Conservation (phyloP, 352 stramenopile genomes). For the Phytopythium vexans region DNA sequence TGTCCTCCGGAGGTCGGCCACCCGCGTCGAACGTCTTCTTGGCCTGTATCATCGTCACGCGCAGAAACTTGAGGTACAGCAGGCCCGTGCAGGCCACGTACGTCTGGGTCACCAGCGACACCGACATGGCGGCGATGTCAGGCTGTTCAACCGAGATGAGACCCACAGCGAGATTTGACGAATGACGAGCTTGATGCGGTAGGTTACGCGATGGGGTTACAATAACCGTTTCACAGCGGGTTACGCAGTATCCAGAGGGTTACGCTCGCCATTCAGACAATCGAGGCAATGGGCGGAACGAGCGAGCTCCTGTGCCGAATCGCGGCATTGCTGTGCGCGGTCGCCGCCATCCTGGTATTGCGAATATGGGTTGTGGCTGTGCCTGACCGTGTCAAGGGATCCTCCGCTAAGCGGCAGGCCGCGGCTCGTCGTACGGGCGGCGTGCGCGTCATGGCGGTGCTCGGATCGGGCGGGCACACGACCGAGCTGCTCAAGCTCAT, state of each 20-base stretch:
- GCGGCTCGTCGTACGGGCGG: background rate
- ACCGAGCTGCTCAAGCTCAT: conserved; percentile 95
- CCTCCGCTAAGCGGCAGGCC: conserved; percentile 3
- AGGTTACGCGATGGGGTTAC: background rate
- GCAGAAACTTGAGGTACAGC: conserved; percentile 67
- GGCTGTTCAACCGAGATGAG: too few species aligned
- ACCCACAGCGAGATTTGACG: background rate
- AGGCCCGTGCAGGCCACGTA: conserved; percentile 31
- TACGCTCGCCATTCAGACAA: conserved; percentile 2
- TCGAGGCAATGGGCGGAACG: conserved; percentile 20
- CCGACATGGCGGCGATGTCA: background rate
- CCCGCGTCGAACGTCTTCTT: conserved; percentile 48
- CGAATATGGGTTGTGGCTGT: conserved; percentile 28
- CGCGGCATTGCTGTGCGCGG: conserved; percentile 5
- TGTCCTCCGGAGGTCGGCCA: conserved; percentile 51
- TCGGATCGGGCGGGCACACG: conserved; percentile 90
- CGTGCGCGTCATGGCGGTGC: conserved; percentile 72
- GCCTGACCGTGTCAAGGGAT: conserved; percentile 22
- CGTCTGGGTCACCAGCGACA: conserved; percentile 3
- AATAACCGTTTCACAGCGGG: background rate
- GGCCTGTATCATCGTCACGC: conserved; percentile 42
- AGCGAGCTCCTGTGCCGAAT: conserved; percentile 28
- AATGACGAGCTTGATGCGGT: background rate
- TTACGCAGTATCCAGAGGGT: background rate
- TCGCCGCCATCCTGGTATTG: conserved; percentile 18